Conservation (phyloP, 345 rosid genomes). For the Turritis glabra region DNA sequence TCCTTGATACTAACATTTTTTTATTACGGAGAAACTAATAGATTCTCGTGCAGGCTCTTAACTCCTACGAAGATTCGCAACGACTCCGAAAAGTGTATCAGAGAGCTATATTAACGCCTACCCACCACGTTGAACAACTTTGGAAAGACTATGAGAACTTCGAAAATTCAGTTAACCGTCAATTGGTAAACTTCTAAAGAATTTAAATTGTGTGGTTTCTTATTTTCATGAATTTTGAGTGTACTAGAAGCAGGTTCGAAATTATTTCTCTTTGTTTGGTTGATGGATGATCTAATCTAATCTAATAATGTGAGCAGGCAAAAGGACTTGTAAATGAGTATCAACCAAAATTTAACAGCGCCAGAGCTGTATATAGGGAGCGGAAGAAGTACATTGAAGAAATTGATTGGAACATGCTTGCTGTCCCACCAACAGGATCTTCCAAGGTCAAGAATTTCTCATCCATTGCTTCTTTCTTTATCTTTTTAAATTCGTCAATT, state of each 20-base stretch:
- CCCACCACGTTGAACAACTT: conserved; percentile 88
- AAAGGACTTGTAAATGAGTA: conserved; percentile 88
- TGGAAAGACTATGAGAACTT: conserved; percentile 96
- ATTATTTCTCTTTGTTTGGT: not conserved
- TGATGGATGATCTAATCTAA: conserved; percentile 35
- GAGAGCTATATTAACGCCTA: conserved; percentile 84
- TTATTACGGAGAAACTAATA: conserved; percentile 7
- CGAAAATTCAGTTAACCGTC: conserved; percentile 91
- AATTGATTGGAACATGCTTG: conserved; percentile 92
- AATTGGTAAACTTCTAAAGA: conserved; percentile 57
- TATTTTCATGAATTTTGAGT: not conserved
- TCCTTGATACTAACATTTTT: not conserved
- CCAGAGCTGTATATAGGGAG: conserved; percentile 92
- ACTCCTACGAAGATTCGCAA: conserved; percentile 76
- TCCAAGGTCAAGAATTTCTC: conserved; percentile 53
- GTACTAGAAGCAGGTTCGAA: not conserved
- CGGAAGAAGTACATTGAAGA: conserved; percentile 91
- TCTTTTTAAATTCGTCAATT: conserved; percentile 12
- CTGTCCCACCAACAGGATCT: conserved; percentile 83
- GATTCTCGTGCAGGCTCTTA: conserved; percentile 57
- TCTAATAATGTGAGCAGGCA: conserved; percentile 68
- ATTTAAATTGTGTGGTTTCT: not conserved
- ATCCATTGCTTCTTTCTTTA: conserved; percentile 5
- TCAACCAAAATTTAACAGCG: conserved; percentile 89
- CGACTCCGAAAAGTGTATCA: conserved; percentile 82